These are phyloP conservation scores for Antrodiella citrinella DNA, from an alignment of 768 basidiomycete genomes.

Conservation along the genomic window DNA sequence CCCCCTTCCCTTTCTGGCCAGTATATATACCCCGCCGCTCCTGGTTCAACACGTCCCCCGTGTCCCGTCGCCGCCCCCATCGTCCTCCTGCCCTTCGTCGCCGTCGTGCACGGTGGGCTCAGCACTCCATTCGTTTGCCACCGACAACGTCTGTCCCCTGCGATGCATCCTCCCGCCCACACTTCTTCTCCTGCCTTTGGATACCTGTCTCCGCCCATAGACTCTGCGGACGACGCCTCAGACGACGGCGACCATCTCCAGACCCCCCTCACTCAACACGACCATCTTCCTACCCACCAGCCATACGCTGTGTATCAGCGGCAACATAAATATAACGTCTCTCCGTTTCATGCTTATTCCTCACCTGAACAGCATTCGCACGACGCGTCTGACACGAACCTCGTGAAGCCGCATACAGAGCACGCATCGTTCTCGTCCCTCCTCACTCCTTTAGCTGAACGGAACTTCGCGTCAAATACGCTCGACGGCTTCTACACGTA, in stretches of 20 bases:
- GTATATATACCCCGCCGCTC: too few species aligned
- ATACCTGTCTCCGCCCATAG: conserved; percentile 26
- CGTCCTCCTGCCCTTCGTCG: not conserved
- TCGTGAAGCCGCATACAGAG: not conserved
- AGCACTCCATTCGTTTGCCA: too few species aligned
- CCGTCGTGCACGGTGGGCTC: not conserved
- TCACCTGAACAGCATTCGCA: not conserved
- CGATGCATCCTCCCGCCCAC: not conserved
- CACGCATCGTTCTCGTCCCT: conserved; percentile 4
- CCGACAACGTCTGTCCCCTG: not conserved
- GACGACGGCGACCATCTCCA: conserved; percentile 35
- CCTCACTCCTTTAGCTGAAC: conserved; percentile 9
- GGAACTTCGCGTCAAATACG: not conserved
- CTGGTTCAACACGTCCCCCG: not conserved
- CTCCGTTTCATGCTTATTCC: conserved; percentile 2
- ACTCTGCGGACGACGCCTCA: conserved; percentile 26
- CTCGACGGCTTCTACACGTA: conserved; percentile 9
- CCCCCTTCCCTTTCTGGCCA: too few species aligned
- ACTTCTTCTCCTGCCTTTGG: conserved; percentile 13
- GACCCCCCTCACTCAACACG: conserved; percentile 30
- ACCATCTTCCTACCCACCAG: conserved; percentile 17
- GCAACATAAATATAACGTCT: conserved; percentile 12
- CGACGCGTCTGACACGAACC: not conserved
- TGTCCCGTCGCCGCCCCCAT: not conserved
- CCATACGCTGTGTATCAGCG: conserved; percentile 16